phyloP scores from a whole-genome alignment of 2,329 filamentous ascomycete genomes.

The Pyrenophora graminea region DNA sequence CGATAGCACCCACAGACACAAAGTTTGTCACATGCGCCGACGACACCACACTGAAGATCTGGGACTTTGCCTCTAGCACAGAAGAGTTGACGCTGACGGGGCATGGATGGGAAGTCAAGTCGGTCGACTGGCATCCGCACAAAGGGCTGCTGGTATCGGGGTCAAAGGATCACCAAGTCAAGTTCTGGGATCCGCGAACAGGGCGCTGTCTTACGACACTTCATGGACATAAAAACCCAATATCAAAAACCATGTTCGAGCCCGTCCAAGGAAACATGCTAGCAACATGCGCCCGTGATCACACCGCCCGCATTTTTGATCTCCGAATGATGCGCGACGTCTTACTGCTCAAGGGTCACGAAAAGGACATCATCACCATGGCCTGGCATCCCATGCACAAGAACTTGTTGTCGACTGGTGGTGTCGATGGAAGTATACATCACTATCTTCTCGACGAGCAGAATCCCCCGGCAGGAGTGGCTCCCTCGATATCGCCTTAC shows the following conservation, averaged over 20 bases:
- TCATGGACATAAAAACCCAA: slow-evolving; percentile 95
- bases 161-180: slow-evolving; percentile 96
- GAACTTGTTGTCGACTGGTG: slow-evolving; percentile 86
- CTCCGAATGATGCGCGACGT: slow-evolving; percentile 98
- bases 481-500: slow-evolving; percentile 77
- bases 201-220: slow-evolving; percentile 89
- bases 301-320: slow-evolving; percentile 91
- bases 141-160: slow-evolving; percentile 94
- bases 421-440: slow-evolving; percentile 84
- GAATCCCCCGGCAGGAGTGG: slow-evolving; percentile 76
- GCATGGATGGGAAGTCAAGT: slow-evolving; percentile 98
- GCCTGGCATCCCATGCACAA: slow-evolving; percentile 93
- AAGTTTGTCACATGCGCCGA: slow-evolving; percentile 97
- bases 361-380: slow-evolving; percentile 92
- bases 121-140: slow-evolving; percentile 94
- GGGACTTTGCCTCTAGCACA: slow-evolving; percentile 86
- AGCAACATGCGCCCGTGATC: slow-evolving; percentile 89
- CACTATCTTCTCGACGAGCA: slow-evolving; percentile 97
- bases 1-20: slow-evolving; percentile 89
- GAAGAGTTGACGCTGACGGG: slow-evolving; percentile 84
- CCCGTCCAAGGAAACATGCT: slow-evolving; percentile 80
- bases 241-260: slow-evolving; percentile 91
- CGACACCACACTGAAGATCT: slow-evolving; percentile 91
- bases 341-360: slow-evolving; percentile 87
- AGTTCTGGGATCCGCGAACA: slow-evolving; percentile 96